Evolutionary conservation across 345 rosid genomes (phyloP), one percentile per base, ranked within the genome.

Genomic region (Pseudoturritis turrita): DNA sequence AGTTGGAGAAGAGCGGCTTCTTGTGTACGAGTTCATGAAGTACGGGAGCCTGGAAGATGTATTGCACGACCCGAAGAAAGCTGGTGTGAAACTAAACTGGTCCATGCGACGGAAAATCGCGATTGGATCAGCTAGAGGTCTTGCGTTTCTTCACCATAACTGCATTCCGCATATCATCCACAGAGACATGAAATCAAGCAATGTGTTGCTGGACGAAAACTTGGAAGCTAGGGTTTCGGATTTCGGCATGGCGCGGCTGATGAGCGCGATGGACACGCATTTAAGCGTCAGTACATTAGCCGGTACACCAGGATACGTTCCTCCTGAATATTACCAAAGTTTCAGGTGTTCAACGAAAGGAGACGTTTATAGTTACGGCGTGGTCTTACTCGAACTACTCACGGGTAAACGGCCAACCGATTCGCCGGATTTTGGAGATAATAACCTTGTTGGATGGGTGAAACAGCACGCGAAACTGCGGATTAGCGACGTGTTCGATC

Each of bases 371-470:
- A 95, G 99, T 72, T 95, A 83, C 10, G 99, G 98, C 2, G 99
- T 95, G 7, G 99, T 95, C 14, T 78, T 95, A 53, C 90, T 95
- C 0, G 98, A 95, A 89, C 71, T 95, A 72, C 78, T 95, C 15
- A 95, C 99, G 0, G 98, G 98, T 46, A 90, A 78, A 81, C 76
- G 88, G 51, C 98, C 99, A 37, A 95, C 99, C 0, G 97, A 95
- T 79, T 89, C 99, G 2, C 87, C 94, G 0, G 98, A 92, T 78
- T 95, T 95, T 5, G 99, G 99, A 12, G 99, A 95, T 80, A 92
- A 95, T 73, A 95, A 95, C 74, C 86, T 95, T 19, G 99, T 95
- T 0, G 99, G 99, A 49, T 95, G 99, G 99, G 98, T 95, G 53
- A 95, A 87, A 71, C 96, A 88, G 79, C 97, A 92, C 0, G 97